phyloP scores from a whole-genome alignment of 2,329 filamentous ascomycete species.

The Colletotrichum abscissum region DNA sequence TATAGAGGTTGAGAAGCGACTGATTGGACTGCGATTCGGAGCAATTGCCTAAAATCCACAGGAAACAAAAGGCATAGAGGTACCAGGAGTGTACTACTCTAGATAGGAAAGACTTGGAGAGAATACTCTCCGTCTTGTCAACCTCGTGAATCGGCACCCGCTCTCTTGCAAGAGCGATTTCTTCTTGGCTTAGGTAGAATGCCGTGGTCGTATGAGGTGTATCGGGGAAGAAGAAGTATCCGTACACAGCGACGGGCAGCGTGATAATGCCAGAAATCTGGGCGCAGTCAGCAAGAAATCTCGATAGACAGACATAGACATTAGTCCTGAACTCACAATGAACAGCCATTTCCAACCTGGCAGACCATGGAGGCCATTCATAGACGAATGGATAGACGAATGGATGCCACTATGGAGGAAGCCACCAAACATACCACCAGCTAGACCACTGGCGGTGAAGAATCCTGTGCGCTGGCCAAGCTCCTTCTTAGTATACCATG shows the following conservation, averaged over 20 bases:
- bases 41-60: slow-evolving; percentile 11
- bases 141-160: neutral
- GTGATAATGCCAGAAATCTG: slow-evolving; percentile 21
- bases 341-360: slow-evolving; percentile 15
- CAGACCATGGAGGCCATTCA: slow-evolving; percentile 11
- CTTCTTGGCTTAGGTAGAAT: slow-evolving; percentile 14
- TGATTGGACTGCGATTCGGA: slow-evolving; percentile 18
- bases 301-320: no score
- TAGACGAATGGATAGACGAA: slow-evolving; percentile 25
- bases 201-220: slow-evolving; percentile 5
- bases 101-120: slow-evolving; percentile 2
- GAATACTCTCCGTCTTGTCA: neutral
- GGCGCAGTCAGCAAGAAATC: neutral
- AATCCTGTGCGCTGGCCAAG: slow-evolving; percentile 72
- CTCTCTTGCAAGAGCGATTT: slow-evolving; percentile 1
- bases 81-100: neutral
- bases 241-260: slow-evolving; percentile 6
- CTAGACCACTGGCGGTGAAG: slow-evolving; percentile 70
- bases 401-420: slow-evolving; percentile 61
- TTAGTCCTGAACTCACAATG: neutral
- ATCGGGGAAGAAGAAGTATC: slow-evolving; percentile 16
- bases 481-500: slow-evolving; percentile 72
- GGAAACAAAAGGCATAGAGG: slow-evolving; percentile 18
- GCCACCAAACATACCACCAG: slow-evolving; percentile 69
- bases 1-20: slow-evolving; percentile 15